A percentile compares a stretch with the other conserved stretches of the same genome.
These are phyloP conservation scores for Darksidea phi DNA, from an alignment of 495 filamentous ascomycete species.

Conservation along the genomic window DNA sequence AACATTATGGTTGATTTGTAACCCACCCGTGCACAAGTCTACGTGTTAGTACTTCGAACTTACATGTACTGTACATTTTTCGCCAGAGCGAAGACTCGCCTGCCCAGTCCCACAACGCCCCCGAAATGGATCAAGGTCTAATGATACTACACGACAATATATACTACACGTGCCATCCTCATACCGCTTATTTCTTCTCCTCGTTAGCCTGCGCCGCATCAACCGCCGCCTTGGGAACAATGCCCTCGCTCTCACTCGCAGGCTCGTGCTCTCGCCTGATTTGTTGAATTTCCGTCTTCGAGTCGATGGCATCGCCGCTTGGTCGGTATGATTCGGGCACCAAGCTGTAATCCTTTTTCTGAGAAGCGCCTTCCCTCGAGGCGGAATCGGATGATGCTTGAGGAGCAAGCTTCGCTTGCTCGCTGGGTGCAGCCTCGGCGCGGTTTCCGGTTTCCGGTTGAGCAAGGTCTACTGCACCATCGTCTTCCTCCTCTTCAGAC, in stretches of 20 bases:
- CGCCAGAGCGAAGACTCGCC: neutral
- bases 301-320: neutral
- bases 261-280: constrained; percentile 27
- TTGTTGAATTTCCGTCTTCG: constrained; percentile 32
- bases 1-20: too few species aligned
- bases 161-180: constrained; percentile 1
- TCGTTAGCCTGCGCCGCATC: constrained; percentile 39
- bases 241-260: constrained; percentile 44
- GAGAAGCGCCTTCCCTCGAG: neutral
- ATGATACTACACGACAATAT: constrained; percentile 5
- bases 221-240: constrained; percentile 54
- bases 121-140: neutral
- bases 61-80: constrained; percentile 1
- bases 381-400: neutral
- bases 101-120: neutral
- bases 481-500: constrained; percentile 76
- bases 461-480: constrained; percentile 21
- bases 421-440: neutral
- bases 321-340: constrained; percentile 37
- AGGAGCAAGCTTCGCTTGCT: constrained; percentile 2
- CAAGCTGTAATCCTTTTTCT: constrained; percentile 15
- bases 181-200: constrained; percentile 6
- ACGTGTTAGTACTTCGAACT: too few species aligned
- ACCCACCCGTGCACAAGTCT: too few species aligned
- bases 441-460: neutral